Percentiles rank a stretch among this genome's conserved stretches.
phyloP scores from a whole-genome alignment of 2,329 filamentous ascomycete genomes.

The Phoma sp. region DNA sequence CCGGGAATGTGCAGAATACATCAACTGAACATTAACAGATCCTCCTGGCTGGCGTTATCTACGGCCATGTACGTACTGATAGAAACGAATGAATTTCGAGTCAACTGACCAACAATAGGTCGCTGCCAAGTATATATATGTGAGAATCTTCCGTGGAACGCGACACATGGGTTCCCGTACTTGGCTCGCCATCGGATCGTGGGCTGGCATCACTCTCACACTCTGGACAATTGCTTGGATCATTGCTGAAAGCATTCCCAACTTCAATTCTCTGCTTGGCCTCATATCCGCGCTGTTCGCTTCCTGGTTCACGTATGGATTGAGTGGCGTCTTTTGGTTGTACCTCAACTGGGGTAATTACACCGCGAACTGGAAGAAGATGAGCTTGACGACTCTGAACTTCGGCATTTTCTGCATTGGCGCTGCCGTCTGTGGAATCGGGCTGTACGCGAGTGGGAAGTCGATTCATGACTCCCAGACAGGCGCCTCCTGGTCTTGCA shows the following conservation, averaged over 20 bases:
- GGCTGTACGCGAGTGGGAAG: conserved; percentile 32
- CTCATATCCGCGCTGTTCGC: conserved; percentile 65
- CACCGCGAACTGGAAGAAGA: conserved; percentile 51
- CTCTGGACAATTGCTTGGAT: conserved; percentile 70
- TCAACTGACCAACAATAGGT: neutral
- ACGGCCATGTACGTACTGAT: conserved; percentile 61
- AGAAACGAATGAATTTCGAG: neutral
- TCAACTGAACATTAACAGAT: conserved; percentile 50
- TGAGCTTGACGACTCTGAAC: conserved; percentile 54
- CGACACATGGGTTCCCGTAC: conserved; percentile 43
- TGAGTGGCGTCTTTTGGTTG: conserved; percentile 55
- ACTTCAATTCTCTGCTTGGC: conserved; percentile 69
- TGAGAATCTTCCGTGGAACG: conserved; percentile 66
- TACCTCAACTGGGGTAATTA: conserved; percentile 55
- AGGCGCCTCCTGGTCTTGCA: conserved; percentile 30
- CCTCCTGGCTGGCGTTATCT: conserved; percentile 73
- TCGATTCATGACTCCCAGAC: conserved; percentile 29
- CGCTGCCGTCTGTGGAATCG: conserved; percentile 29
- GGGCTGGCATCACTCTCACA: conserved; percentile 62
- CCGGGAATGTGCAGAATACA: neutral
- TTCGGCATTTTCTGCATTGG: conserved; percentile 45
- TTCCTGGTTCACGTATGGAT: conserved; percentile 66
- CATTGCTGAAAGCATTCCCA: conserved; percentile 71
- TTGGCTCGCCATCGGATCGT: conserved; percentile 51
- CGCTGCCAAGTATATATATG: conserved; percentile 69